Evolutionary conservation across 768 basidiomycete genomes (phyloP).

Genomic region (Suillus hirtellus): DNA sequence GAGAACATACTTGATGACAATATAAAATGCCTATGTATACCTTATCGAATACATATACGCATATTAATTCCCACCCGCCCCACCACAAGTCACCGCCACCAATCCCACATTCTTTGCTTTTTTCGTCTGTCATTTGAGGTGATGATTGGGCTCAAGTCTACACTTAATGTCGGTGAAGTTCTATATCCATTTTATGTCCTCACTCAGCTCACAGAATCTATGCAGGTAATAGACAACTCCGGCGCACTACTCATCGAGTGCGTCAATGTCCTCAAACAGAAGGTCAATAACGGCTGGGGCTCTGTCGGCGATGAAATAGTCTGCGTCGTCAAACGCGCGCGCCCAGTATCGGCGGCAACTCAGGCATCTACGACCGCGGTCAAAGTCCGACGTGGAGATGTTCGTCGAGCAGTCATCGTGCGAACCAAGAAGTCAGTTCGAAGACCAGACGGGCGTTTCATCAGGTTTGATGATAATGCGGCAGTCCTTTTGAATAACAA

Average conservation of each 20-base stretch:
- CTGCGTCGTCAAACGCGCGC: conserved; percentile 89
- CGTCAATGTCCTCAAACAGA: conserved; percentile 94
- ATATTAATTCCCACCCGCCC: conserved; percentile 3
- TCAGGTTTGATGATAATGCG: conserved; percentile 97
- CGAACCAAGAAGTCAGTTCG: conserved; percentile 85
- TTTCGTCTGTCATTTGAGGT: conserved; percentile 1
- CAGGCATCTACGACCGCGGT: conserved; percentile 74
- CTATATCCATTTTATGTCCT: not conserved
- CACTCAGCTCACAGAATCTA: conserved; percentile 1
- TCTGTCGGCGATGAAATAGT: conserved; percentile 94
- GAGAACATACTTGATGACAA: not conserved
- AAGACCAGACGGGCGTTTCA: conserved; percentile 82
- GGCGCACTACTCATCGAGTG: conserved; percentile 94
- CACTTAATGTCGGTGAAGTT: conserved; percentile 66
- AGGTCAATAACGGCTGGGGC: conserved; percentile 94
- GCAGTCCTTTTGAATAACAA: conserved; percentile 94
- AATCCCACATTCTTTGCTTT: conserved; percentile 3
- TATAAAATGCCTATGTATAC: not conserved
- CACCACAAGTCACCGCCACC: not conserved
- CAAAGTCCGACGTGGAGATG: conserved; percentile 92
- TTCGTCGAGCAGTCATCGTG: conserved; percentile 94
- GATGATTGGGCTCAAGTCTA: conserved; percentile 96
- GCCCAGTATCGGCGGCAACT: conserved; percentile 70
- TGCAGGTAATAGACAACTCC: conserved; percentile 93
- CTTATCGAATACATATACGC: not conserved